Base-by-base conservation (phyloP, 2,329 filamentous ascomycete species). In the Ophiostoma tasmaniense region DNA sequence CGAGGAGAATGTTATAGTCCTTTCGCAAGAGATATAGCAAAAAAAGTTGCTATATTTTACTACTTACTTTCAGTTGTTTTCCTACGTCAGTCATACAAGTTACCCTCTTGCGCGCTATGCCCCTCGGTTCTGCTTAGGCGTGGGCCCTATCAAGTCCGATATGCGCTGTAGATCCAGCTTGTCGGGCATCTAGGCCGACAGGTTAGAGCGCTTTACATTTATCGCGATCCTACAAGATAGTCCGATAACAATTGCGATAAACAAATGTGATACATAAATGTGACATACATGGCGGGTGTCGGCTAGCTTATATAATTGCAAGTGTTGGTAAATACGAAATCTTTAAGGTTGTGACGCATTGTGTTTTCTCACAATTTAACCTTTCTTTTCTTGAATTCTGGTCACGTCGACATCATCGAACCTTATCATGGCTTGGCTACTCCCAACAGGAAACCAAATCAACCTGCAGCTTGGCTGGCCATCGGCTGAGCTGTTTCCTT, bases 401-500 rank as follows among this genome's bases (percentile, higher is more conserved):
- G 8, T 22, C 35, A 28, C 35, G 28, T 42, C 35, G 50, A n/a
- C 11, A 55, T 6, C 22, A 33, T 30, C 64, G 13, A 66, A 61
- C n/a, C 20, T 25, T 22, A 67, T 14, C 11, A 39, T 22, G 69
- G 14, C 64, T 2, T 59, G 55, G 37, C 67, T 70, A 13, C 64
- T 70, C 7, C 69, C 69, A 4, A 61, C 67, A 8, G 69, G 69
- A 13, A 61, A 69, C 25, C 69, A 67, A 35, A 76, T 76, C 68
- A 76, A 76, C 69, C 69, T 76, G 20, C 75, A 75, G 65, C 71
- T 74, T 3, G 75, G 75, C 2, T 76, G 75, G 75, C 75, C 75
- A 8, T 75, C 74, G 0, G 72, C 73, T 1, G 42, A 69, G 13
- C 81, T 90, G 3, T 81, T 90, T 30, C 87, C 88, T n/a, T 81